phyloP scores from a whole-genome alignment of 768 basidiomycete species.

The Boletus rex-veris region DNA sequence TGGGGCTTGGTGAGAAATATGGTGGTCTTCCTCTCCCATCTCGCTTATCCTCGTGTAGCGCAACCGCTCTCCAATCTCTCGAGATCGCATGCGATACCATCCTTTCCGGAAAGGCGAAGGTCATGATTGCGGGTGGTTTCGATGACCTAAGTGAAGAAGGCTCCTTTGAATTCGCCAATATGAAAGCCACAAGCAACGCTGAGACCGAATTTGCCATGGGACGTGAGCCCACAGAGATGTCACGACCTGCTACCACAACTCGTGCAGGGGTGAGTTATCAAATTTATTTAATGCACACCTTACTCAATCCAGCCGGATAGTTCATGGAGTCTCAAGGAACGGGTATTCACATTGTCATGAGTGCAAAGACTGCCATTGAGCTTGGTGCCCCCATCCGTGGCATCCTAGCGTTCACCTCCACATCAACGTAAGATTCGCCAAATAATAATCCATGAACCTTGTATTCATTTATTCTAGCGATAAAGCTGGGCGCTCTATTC shows the following conservation, averaged over 20 bases:
- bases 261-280: constrained; percentile 74
- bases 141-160: constrained; percentile 99
- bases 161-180: constrained; percentile 98
- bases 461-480: constrained; percentile 51
- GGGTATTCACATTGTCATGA: constrained; percentile 97
- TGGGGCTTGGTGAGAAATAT: constrained; percentile 78
- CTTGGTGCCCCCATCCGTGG: constrained; percentile 92
- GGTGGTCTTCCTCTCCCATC: neutral
- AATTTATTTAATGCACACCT: neutral
- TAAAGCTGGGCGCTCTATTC: constrained; percentile 97
- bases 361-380: constrained; percentile 90
- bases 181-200: constrained; percentile 98
- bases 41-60: constrained; percentile 43
- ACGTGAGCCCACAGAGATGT: constrained; percentile 98
- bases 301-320: constrained; percentile 31
- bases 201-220: constrained; percentile 99
- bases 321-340: constrained; percentile 98
- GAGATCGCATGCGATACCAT: constrained; percentile 98
- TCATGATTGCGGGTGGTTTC: constrained; percentile 99
- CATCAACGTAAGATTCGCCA: constrained; percentile 71
- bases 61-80: constrained; percentile 94
- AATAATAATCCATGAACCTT: neutral
- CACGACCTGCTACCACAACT: constrained; percentile 93
- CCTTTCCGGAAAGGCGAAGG: constrained; percentile 92
- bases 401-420: constrained; percentile 93